Percentiles rank a stretch among this genome's conserved stretches.
Conservation (phyloP, 2,329 filamentous ascomycete species). For the Exophiala xenobiotica region DNA sequence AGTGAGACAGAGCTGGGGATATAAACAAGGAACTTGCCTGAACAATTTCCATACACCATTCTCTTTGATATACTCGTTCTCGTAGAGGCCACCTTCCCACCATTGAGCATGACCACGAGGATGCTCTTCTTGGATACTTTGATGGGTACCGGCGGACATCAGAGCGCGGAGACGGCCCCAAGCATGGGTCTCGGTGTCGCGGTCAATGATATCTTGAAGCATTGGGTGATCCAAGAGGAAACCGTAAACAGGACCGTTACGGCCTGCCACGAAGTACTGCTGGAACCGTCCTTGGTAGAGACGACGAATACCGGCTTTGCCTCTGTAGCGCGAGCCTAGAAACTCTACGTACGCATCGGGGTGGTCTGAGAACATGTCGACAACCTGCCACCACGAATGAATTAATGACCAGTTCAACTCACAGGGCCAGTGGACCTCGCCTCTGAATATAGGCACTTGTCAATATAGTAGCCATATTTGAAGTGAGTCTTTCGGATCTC, state of each 20-base stretch:
- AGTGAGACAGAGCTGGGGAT: background rate
- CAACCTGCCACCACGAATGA: constrained; percentile 45
- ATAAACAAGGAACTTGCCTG: constrained; percentile 28
- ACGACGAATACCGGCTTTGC: constrained; percentile 52
- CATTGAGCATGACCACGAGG: constrained; percentile 56
- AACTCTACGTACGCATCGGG: constrained; percentile 58
- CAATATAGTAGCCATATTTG: constrained; percentile 60
- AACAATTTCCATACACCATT: constrained; percentile 56
- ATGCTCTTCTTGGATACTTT: constrained; percentile 51
- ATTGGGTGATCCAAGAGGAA: constrained; percentile 59
- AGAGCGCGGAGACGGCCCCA: constrained; percentile 55
- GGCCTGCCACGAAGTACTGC: constrained; percentile 51
- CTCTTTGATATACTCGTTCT: constrained; percentile 61
- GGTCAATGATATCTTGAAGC: constrained; percentile 58
- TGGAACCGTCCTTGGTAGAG: constrained; percentile 57
- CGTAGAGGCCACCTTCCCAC: constrained; percentile 60
- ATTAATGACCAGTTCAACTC: background rate
- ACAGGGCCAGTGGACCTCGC: constrained; percentile 34
- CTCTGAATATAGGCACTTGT: constrained; percentile 60
- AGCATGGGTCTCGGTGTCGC: constrained; percentile 50
- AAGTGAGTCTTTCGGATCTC: constrained; percentile 57
- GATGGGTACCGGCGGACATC: constrained; percentile 57
- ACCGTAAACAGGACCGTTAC: constrained; percentile 57
- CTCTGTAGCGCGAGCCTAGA: constrained; percentile 54
- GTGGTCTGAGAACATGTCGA: constrained; percentile 53